Evolutionary conservation across 371 early-diverging fungal genomes (phyloP).

Genomic region (Mucor plumbeus): DNA sequence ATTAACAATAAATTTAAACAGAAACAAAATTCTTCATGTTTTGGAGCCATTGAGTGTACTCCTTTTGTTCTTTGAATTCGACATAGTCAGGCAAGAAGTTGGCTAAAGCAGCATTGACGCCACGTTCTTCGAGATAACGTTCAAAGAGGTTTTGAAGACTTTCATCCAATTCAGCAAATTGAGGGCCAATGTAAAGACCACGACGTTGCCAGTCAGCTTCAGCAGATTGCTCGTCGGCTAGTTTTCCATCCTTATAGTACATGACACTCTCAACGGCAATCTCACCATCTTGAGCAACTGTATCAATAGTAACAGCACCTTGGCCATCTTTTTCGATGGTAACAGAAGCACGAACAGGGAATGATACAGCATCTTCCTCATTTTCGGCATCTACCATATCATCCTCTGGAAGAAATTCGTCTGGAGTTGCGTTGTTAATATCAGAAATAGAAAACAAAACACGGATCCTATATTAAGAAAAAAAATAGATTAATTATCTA

Average conservation of each 20-base stretch:
- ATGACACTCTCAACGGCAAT: slow-evolving; percentile 86
- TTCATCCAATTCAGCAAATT: slow-evolving; percentile 91
- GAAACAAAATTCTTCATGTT: slow-evolving; percentile 76
- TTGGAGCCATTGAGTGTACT: slow-evolving; percentile 87
- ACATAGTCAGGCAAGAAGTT: slow-evolving; percentile 86
- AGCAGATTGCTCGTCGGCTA: slow-evolving; percentile 73
- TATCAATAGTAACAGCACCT: slow-evolving; percentile 83
- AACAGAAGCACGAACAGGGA: slow-evolving; percentile 82
- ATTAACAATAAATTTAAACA: slow-evolving; percentile 18
- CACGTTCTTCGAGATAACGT: slow-evolving; percentile 86
- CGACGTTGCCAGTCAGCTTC: slow-evolving; percentile 94
- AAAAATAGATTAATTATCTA: neutral
- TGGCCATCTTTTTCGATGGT: slow-evolving; percentile 77
- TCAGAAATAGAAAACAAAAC: slow-evolving; percentile 88
- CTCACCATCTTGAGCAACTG: slow-evolving; percentile 82
- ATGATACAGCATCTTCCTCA: slow-evolving; percentile 59
- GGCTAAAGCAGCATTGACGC: slow-evolving; percentile 78
- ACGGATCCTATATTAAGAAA: slow-evolving; percentile 68
- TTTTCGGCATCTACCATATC: slow-evolving; percentile 56
- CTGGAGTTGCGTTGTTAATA: slow-evolving; percentile 68
- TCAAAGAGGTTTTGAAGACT: slow-evolving; percentile 82
- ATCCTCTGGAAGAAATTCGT: slow-evolving; percentile 59
- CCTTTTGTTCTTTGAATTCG: slow-evolving; percentile 92
- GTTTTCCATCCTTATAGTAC: slow-evolving; percentile 69
- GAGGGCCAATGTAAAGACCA: slow-evolving; percentile 90